Percentiles rank a stretch among this genome's conserved stretches.
Evolutionary conservation across 805 yeast species (phyloP).

Genomic region (Ogataea methanolica): DNA sequence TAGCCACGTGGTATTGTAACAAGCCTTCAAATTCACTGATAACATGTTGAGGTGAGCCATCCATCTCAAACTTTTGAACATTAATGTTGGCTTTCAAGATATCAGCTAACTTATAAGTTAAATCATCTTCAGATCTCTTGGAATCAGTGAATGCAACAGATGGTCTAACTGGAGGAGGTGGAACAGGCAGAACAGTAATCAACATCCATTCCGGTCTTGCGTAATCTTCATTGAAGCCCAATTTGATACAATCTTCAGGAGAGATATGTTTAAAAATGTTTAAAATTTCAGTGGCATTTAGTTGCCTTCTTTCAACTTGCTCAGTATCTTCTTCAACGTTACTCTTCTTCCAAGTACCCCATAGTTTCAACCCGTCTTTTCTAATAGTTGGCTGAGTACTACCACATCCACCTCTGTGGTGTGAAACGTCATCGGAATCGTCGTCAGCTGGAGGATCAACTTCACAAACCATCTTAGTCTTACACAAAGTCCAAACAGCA

Average conservation of each 20-base stretch:
- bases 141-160: conserved; percentile 97
- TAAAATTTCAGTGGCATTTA: conserved; percentile 84
- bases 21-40: conserved; percentile 94
- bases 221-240: conserved; percentile 93
- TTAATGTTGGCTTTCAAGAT: conserved; percentile 93
- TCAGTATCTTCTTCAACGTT: conserved; percentile 71
- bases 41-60: conserved; percentile 98
- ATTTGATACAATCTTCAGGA: conserved; percentile 68
- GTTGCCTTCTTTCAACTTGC: conserved; percentile 86
- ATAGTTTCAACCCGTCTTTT: conserved; percentile 89
- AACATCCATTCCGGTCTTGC: conserved; percentile 99
- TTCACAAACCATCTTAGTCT: conserved; percentile 92
- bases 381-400: conserved; percentile 93
- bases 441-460: conserved; percentile 74
- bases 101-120: conserved; percentile 95
- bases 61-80: conserved; percentile 96
- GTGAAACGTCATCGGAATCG: conserved; percentile 33
- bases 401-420: conserved; percentile 93
- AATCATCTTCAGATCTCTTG: conserved; percentile 98
- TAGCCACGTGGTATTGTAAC: conserved; percentile 95
- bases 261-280: conserved; percentile 90
- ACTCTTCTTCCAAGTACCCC: conserved; percentile 98
- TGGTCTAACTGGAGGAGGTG: conserved; percentile 99
- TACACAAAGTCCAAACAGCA: conserved; percentile 93
- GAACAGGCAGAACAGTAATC: conserved; percentile 96